phyloP scores from a whole-genome alignment of 495 filamentous ascomycete species.

The Podospora pseudoanserina region DNA sequence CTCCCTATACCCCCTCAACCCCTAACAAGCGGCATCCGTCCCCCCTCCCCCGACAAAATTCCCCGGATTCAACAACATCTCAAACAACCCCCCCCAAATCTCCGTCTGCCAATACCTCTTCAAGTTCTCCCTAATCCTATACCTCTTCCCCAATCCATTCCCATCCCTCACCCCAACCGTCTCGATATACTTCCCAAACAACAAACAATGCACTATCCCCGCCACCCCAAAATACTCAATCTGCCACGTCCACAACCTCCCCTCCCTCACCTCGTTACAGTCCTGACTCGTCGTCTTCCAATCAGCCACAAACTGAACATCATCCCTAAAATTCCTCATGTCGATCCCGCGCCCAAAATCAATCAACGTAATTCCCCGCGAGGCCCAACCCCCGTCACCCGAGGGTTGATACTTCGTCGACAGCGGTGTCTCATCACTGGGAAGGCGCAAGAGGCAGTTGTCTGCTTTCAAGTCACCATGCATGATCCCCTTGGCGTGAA shows the following conservation, averaged over 20 bases:
- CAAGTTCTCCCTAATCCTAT: conserved; percentile 66
- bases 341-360: conserved; percentile 96
- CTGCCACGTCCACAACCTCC: conserved; percentile 91
- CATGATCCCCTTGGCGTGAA: conserved; percentile 74
- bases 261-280: conserved; percentile 91
- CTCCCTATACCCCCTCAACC: conserved; percentile 63
- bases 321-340: conserved; percentile 73
- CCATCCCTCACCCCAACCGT: conserved; percentile 53
- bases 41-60: conserved; percentile 54
- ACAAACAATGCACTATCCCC: conserved; percentile 74
- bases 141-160: conserved; percentile 50
- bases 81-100: conserved; percentile 80
- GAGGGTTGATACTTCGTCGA: conserved; percentile 61
- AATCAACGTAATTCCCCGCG: conserved; percentile 78
- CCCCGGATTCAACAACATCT: conserved; percentile 79
- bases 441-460: conserved; percentile 85
- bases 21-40: conserved; percentile 61
- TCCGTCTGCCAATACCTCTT: conserved; percentile 96
- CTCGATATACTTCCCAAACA: conserved; percentile 95
- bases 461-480: conserved; percentile 96
- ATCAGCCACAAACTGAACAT: conserved; percentile 88
- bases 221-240: conserved; percentile 92
- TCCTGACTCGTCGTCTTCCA: conserved; percentile 83
- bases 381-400: conserved; percentile 71
- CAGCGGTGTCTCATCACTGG: conserved; percentile 29